Base-by-base conservation (phyloP, 2,329 filamentous ascomycete genomes). In the Alternaria panax region DNA sequence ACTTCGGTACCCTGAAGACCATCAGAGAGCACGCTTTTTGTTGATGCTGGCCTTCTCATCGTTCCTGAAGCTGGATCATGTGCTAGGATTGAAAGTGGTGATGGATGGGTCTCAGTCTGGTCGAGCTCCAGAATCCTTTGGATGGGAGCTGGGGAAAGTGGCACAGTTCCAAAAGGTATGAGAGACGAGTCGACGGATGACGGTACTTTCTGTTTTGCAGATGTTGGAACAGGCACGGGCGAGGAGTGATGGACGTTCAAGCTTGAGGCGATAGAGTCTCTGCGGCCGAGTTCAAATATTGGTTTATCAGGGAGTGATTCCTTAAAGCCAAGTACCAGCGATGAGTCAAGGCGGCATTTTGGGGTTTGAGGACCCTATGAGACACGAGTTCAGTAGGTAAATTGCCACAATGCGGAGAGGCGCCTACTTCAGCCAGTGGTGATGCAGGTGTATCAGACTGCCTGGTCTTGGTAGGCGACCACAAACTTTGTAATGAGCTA, bases 71-170 rank as follows among this genome's bases (percentile, higher is more conserved):
- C 28, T 11, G 38, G 20, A 20, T 58, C 27, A 38, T 16, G 2
- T 42, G 30, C 54, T 4, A 50, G 56, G 18, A 28, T 60, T n/a
- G 32, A 41, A 27, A 43, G 32, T 25, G 57, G 55, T 22, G 61
- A 55, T 8, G 53, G 22, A 28, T 7, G n/a, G 12, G 42, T 14
- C 14, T 51, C 56, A 5, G 43, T 62, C 32, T 59, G 30, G 28
- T 74, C 68, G 27, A 60, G 52, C 5, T 69, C 63, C 18, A 69
- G 67, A 2, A 60, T 54, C 14, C 53, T 66, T 43, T 67, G 69
- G n/a, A 77, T 50, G 8, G 71, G 75, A 30, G 67, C 70, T 38
- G 75, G 74, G 4, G 72, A 68, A 25, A 61, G 59, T 18, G 72
- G 71, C 28, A 76, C 27, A 9, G 71, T 73, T 18, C 71, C 73